A percentile compares a stretch with the other conserved stretches of the same genome.
Evolutionary conservation across 2,329 filamentous ascomycete genomes (phyloP).

Genomic region (Fusarium devonianum): DNA sequence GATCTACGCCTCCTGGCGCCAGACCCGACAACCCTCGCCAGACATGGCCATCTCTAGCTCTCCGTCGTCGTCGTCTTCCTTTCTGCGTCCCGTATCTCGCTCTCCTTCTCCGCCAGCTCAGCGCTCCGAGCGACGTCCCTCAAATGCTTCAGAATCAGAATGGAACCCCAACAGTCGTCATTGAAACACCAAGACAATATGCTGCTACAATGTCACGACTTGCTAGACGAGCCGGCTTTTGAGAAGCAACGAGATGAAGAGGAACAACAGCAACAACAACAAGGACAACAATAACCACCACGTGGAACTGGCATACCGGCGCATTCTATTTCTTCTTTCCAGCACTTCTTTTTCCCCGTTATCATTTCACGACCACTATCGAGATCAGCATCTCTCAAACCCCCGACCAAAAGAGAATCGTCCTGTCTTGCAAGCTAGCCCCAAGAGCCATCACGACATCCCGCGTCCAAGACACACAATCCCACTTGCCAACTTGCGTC

Average conservation of each 20-base stretch:
- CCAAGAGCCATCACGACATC: constrained; percentile 36
- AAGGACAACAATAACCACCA: not conserved
- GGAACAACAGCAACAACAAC: not conserved
- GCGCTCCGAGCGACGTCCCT: constrained; percentile 37
- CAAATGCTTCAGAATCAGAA: constrained; percentile 39
- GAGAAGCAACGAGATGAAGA: too few species aligned
- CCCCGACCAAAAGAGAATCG: constrained; percentile 25
- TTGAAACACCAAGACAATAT: constrained; percentile 4
- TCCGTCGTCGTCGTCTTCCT: constrained; percentile 38
- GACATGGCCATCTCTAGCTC: constrained; percentile 43
- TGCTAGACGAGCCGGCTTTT: not conserved
- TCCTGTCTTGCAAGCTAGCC: not conserved
- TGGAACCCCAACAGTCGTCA: constrained; percentile 34
- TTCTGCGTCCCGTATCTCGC: constrained; percentile 37
- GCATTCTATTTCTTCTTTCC: too few species aligned
- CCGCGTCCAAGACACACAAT: constrained; percentile 29
- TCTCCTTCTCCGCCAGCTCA: constrained; percentile 40
- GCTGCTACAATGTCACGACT: constrained; percentile 7
- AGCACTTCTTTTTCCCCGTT: too few species aligned
- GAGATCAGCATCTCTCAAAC: too few species aligned
- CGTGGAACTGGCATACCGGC: too few species aligned
- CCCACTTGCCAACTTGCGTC: not conserved
- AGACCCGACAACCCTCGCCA: constrained; percentile 53
- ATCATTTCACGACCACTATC: too few species aligned
- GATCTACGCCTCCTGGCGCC: constrained; percentile 66